phyloP scores from a whole-genome alignment of 129 eudicot species.

The Flaveria brownii region DNA sequence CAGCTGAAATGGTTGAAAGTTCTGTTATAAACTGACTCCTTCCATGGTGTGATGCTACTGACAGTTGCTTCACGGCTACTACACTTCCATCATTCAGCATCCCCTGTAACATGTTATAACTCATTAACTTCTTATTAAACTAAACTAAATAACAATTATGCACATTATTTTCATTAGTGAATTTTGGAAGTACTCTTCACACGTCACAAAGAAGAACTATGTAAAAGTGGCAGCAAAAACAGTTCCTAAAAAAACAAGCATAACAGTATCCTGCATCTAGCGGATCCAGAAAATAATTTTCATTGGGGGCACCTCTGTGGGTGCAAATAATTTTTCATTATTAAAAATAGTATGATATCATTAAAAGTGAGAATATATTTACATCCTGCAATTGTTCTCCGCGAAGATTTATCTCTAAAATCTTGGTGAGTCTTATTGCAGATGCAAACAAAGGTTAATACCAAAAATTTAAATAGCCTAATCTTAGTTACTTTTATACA shows the following conservation, averaged over 20 bases:
- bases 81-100: slow-evolving; percentile 57
- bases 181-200: neutral
- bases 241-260: neutral
- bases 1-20: slow-evolving; percentile 76
- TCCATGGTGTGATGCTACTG: slow-evolving; percentile 57
- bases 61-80: slow-evolving; percentile 64
- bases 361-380: neutral
- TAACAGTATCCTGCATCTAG: neutral
- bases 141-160: neutral
- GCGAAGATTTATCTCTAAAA: neutral
- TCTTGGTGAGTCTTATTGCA: neutral
- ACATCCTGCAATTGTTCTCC: neutral
- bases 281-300: neutral
- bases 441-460: neutral
- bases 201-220: neutral
- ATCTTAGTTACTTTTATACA: neutral
- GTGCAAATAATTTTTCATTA: neutral
- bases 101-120: slow-evolving; percentile 41
- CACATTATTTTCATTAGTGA: neutral
- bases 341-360: neutral
- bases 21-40: slow-evolving; percentile 65
- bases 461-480: neutral
- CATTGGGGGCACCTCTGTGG: neutral
- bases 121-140: neutral
- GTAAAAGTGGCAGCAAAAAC: neutral